These are phyloP conservation scores for Coniella lustricola DNA, from an alignment of 2,329 filamentous ascomycete species.

Conservation along the genomic window DNA sequence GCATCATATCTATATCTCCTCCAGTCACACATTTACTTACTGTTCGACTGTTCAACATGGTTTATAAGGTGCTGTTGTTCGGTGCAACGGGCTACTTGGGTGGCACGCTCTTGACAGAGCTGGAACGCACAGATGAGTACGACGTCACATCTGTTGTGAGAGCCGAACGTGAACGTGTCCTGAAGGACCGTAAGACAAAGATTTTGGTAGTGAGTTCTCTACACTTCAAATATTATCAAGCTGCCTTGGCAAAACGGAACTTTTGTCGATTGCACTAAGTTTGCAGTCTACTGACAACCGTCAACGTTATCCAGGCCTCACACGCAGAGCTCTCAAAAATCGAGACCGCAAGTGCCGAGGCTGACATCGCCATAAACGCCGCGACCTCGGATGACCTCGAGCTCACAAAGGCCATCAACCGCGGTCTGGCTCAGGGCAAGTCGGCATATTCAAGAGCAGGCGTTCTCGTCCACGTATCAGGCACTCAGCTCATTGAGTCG, in stretches of 20 bases:
- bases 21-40: too few relatives aligned
- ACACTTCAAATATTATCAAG: background rate
- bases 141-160: slow-evolving; percentile 4
- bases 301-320: background rate
- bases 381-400: slow-evolving; percentile 1
- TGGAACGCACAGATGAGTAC: background rate
- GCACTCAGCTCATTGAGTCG: slow-evolving; percentile 7
- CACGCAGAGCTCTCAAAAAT: background rate
- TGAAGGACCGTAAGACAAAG: background rate
- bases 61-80: background rate
- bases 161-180: background rate
- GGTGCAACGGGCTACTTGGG: slow-evolving; percentile 6
- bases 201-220: background rate
- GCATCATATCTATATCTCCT: too few relatives aligned
- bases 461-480: slow-evolving; percentile 1
- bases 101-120: slow-evolving; percentile 3
- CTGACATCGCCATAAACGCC: slow-evolving; percentile 6
- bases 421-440: background rate
- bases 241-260: too few relatives aligned
- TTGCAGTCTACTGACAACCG: background rate
- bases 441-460: background rate
- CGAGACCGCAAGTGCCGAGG: background rate
- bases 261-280: background rate
- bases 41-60: slow-evolving; percentile 3
- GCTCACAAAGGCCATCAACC: slow-evolving; percentile 3